Conservation (phyloP, 192 early-diverging fungal genomes). For the Allomyces macrogynus region DNA sequence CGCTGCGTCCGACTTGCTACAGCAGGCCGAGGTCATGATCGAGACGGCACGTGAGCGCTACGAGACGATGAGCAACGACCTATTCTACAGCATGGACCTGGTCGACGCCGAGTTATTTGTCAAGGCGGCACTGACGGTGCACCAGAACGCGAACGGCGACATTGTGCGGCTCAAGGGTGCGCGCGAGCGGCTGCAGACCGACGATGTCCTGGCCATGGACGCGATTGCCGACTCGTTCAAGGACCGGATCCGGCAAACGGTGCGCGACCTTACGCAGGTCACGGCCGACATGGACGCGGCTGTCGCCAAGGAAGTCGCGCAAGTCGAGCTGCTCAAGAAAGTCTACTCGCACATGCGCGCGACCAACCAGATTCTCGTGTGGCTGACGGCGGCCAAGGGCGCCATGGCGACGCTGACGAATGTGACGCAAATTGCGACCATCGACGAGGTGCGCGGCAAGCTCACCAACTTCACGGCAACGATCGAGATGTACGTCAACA, state of each 20-base stretch:
- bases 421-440: background rate
- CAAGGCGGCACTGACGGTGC: background rate
- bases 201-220: background rate
- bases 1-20: background rate
- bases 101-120: background rate
- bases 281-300: background rate
- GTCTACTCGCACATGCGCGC: background rate
- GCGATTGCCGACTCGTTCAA: background rate
- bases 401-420: background rate
- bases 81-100: background rate
- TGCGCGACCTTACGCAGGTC: background rate
- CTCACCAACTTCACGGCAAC: background rate
- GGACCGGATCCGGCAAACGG: background rate
- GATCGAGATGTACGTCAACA: background rate
- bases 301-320: background rate
- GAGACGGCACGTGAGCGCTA: background rate
- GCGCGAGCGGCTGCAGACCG: background rate
- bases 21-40: background rate
- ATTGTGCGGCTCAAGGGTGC: background rate
- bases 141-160: background rate
- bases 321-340: background rate
- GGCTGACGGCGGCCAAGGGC: background rate
- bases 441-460: background rate
- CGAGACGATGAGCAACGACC: background rate
- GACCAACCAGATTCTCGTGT: background rate